Evolutionary conservation across 2,329 filamentous ascomycete species (phyloP).

Genomic region (Chrysosporium queenslandicum): DNA sequence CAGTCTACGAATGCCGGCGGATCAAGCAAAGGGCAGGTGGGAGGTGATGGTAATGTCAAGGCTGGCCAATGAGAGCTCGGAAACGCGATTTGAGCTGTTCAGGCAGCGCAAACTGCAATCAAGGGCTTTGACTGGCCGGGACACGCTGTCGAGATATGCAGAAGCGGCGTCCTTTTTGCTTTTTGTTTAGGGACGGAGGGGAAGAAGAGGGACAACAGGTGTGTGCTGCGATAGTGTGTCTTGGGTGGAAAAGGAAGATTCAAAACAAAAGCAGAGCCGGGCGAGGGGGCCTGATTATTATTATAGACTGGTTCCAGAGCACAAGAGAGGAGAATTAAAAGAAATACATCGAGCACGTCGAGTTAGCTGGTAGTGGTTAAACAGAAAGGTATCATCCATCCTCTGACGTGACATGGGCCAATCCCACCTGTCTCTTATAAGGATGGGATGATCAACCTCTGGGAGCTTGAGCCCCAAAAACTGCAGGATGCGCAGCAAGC

Average conservation of each 20-base stretch:
- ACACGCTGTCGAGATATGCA: not conserved
- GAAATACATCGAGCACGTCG: too few species aligned
- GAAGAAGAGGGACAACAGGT: not conserved
- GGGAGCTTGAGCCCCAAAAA: not conserved
- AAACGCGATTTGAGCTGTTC: not conserved
- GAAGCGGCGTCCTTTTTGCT: not conserved
- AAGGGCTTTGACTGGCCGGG: not conserved
- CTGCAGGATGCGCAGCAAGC: conserved; percentile 4
- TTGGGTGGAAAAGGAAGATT: not conserved
- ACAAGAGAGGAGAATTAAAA: too few species aligned
- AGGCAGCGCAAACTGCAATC: not conserved
- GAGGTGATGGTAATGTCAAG: not conserved
- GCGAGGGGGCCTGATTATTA: too few species aligned
- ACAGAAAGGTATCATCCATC: too few species aligned
- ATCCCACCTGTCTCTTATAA: not conserved
- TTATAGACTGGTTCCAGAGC: too few species aligned
- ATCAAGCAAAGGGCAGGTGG: not conserved
- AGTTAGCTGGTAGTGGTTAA: too few species aligned
- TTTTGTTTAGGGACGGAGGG: not conserved
- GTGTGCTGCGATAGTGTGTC: too few species aligned
- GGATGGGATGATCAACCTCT: not conserved
- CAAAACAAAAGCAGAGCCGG: too few species aligned
- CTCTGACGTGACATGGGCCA: not conserved
- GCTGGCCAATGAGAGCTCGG: not conserved
- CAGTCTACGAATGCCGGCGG: not conserved